Base-by-base conservation (phyloP, 2,329 filamentous ascomycete species). In the Coniochaeta pulveracea region DNA sequence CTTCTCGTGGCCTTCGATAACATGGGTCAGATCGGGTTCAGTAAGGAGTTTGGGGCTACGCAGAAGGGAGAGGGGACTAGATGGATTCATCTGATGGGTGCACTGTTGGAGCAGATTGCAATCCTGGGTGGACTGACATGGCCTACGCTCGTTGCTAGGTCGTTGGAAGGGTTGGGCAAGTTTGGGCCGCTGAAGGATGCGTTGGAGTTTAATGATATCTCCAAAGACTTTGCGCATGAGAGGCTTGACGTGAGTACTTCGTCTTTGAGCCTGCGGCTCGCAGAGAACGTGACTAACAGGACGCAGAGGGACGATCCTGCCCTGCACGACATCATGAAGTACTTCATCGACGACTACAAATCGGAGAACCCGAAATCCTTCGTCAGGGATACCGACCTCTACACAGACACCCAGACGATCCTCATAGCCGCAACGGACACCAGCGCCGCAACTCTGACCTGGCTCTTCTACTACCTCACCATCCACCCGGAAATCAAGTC, bases 311-410 rank as follows among this genome's bases (percentile, higher is more conserved):
- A 38, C 12, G 26, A 26, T 15, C 30, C 23, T 11, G 26, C 18
- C 9, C 11, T 23, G 14, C 35, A 40, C 12, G 38, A 40, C 25
- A 29, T 40, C 4, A 32, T 38, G 32, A 40, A 40, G 19, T 38
- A 40, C 16, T 34, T 40, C 26, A 33, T 40, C 17, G 24, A 38
- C 10, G 38, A 40, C 19, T 31, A 26, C 18, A 28, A 14, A n/a
- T 37, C 38, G 10, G 33, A 38, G 12, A 36, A 35, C 19, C 38
- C 38, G 2, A 35, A 35, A 30, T 33, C 38, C 10, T 40, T 36
- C 34, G 22, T 24, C 34, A 34, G 33, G 26, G 16, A 22, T 9
- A 19, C 30, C 10, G 19, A 34, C 26, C 22, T 37, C 18, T 34
- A 37, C 26, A 19, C 35, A 4, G 35, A 37, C 30, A 29, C 35